A percentile compares a stretch with the other conserved stretches of the same genome.
Evolutionary conservation across 495 filamentous ascomycete genomes (phyloP).

Genomic region (Penicillium riverlandense): DNA sequence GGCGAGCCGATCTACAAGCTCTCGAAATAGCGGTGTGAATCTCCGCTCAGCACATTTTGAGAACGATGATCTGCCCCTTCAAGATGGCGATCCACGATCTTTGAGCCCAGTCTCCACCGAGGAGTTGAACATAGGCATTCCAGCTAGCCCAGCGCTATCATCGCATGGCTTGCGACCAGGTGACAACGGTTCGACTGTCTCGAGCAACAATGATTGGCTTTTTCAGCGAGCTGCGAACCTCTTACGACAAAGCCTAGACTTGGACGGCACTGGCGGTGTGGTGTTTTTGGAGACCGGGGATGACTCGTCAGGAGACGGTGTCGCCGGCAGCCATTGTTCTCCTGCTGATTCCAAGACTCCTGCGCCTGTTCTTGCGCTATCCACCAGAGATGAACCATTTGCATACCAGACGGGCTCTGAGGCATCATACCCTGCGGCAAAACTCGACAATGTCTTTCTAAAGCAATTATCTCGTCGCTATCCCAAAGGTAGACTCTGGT

Average conservation of each 20-base stretch:
- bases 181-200: slow-evolving; percentile 25
- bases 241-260: slow-evolving; percentile 47
- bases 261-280: slow-evolving; percentile 44
- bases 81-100: slow-evolving; percentile 17
- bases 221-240: slow-evolving; percentile 52
- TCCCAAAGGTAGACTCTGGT: slow-evolving; percentile 58
- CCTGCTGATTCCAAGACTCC: slow-evolving; percentile 18
- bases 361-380: slow-evolving; percentile 30
- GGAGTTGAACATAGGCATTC: slow-evolving; percentile 15
- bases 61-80: background rate
- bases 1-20: slow-evolving; percentile 5
- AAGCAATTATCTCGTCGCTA: slow-evolving; percentile 49
- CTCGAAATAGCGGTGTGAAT: slow-evolving; percentile 14
- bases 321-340: slow-evolving; percentile 26
- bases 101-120: slow-evolving; percentile 23
- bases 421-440: slow-evolving; percentile 25
- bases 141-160: slow-evolving; percentile 31
- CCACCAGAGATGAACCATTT: slow-evolving; percentile 33
- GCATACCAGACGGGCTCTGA: slow-evolving; percentile 25
- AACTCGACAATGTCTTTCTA: slow-evolving; percentile 36
- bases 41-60: slow-evolving; percentile 12
- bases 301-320: slow-evolving; percentile 18
- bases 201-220: slow-evolving; percentile 34
- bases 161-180: slow-evolving; percentile 25
- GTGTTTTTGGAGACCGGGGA: slow-evolving; percentile 44